Conservation (phyloP, 306 rosid genomes). For the Dryas alaskensis region DNA sequence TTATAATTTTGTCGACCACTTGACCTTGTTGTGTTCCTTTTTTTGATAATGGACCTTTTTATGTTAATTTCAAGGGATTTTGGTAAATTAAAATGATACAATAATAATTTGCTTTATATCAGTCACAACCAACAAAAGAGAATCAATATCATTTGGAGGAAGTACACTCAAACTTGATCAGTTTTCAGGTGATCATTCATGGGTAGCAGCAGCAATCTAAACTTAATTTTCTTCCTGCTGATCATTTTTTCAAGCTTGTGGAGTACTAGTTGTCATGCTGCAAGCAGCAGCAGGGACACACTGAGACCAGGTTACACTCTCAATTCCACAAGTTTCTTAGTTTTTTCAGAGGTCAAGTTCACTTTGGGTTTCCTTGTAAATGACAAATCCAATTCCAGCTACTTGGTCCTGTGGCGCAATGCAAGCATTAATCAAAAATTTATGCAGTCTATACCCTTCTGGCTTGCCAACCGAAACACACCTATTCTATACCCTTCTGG, state of each 20-base stretch:
- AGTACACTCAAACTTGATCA: no score
- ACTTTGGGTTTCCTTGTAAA: neutral
- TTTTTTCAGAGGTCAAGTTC: neutral
- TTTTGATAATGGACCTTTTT: no score
- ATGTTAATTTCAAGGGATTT: no score
- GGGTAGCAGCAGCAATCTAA: neutral
- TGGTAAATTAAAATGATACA: no score
- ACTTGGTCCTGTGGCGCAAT: neutral
- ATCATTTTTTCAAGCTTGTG: neutral
- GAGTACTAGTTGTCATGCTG: neutral
- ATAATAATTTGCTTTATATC: no score
- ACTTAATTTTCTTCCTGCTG: constrained; percentile 2
- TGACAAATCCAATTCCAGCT: neutral
- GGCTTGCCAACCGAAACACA: constrained; percentile 2
- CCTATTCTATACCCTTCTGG: neutral
- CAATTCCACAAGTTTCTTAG: neutral
- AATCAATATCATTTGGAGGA: no score
- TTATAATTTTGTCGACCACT: no score
- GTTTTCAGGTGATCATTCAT: neutral
- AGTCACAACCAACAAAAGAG: no score
- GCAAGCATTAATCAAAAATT: neutral
- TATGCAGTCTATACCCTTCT: no score
- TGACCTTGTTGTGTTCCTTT: no score
- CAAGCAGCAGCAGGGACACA: neutral
- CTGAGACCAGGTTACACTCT: neutral